Evolutionary conservation across 305 asterid species (phyloP), one percentile per base, ranked within the genome.

Genomic region (Plantago lanceolata): DNA sequence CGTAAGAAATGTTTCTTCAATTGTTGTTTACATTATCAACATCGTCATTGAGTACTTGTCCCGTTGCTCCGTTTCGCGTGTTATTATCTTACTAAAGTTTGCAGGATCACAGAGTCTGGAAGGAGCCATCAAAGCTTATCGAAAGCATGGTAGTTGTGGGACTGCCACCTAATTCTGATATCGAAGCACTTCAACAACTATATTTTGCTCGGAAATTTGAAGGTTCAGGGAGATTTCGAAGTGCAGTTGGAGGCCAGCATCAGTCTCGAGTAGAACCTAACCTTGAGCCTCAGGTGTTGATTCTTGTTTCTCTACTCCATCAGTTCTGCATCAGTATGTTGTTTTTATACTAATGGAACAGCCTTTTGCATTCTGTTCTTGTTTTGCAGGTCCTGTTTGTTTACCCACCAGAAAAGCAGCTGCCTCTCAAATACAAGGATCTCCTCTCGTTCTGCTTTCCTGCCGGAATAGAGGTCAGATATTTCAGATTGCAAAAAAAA

Each of bases 61-160:
- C n/a, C n/a, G n/a, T 47, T 47, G 61, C 62, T 63, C 60, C 54
- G 71, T 78, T 73, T 81, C 50, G 64, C 71, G 60, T 76, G 71
- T 79, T 65, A 60, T 73, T 68, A 72, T 71, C 53, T 65, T 63
- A 64, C 72, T 68, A 47, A 77, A 71, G 69, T 70, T 65, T 77
- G 78, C 89, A 94, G 99, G 95, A 90, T 80, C 94, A 88, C 78
- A 88, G 78, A 79, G 89, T 90, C 63, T 81, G 97, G 96, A 87
- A 82, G 76, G 99, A 84, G 69, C 95, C 90, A 61, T 79, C 97
- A 35, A 83, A 80, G 74, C 86, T 88, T 58, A 86, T 94, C 62
- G 99, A 94, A 77, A 94, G 96, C 84, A 77, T 94, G 94, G 97
- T 94, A 48, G 92, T 94, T 72, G 89, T 90, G 52, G 99, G 99